phyloP scores from a whole-genome alignment of 768 basidiomycete species.

The Hemileccinum impolitum region DNA sequence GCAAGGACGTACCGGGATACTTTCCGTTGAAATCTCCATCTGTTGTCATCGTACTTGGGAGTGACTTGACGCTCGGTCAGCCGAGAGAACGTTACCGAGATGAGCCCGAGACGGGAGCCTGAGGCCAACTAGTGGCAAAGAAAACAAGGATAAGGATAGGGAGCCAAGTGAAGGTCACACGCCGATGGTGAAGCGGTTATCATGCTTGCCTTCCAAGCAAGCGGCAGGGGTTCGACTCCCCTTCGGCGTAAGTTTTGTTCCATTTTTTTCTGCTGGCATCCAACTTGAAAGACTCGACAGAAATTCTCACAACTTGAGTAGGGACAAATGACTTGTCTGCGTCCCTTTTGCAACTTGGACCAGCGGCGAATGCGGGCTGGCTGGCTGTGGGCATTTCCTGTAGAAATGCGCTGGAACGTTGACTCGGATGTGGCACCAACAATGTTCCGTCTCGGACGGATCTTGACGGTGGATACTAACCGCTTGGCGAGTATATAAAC shows the following conservation, averaged over 20 bases:
- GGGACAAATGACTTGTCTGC: too few species aligned
- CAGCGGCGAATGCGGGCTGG: too few species aligned
- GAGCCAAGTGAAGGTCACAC: conserved; percentile 29
- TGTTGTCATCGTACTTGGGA: conserved; percentile 3
- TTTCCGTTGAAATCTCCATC: conserved; percentile 9
- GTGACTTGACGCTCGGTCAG: not conserved
- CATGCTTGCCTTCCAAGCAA: conserved; percentile 88
- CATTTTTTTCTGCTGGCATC: too few species aligned
- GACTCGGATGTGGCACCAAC: too few species aligned
- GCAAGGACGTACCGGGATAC: conserved; percentile 20
- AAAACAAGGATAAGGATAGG: not conserved
- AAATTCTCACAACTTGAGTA: too few species aligned
- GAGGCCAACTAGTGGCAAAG: not conserved
- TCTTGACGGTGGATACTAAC: conserved; percentile 1
- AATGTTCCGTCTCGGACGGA: not conserved
- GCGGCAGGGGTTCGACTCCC: conserved; percentile 79
- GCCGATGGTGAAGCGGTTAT: conserved; percentile 88
- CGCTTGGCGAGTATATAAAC: not conserved
- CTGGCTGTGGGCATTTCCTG: too few species aligned
- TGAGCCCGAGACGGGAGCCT: too few species aligned
- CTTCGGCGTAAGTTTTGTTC: conserved; percentile 40
- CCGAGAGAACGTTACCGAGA: too few species aligned
- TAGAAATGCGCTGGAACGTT: too few species aligned
- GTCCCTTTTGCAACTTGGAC: too few species aligned
- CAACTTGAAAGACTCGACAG: too few species aligned